phyloP scores from a whole-genome alignment of 1,284 basidiomycete genomes.

The Sanghuangporus baumii region DNA sequence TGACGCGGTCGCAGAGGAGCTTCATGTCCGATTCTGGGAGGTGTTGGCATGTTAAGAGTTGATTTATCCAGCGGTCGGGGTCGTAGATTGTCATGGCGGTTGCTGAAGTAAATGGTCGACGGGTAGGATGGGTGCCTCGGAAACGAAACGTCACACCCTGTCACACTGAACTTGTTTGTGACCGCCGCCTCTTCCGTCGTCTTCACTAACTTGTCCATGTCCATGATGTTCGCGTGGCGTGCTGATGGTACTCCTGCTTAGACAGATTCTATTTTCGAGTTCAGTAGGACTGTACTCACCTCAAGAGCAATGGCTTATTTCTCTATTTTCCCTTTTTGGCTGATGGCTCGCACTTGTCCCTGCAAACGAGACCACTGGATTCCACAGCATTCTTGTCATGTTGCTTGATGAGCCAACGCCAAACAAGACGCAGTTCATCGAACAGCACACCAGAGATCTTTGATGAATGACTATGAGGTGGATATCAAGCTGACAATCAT shows the following conservation, averaged over 20 bases:
- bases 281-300: not conserved
- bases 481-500: no score
- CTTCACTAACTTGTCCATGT: not conserved
- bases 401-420: no score
- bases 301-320: not conserved
- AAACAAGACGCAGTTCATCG: no score
- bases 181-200: no score
- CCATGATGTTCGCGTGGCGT: not conserved
- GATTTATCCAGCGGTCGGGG: constrained; percentile 70
- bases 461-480: no score
- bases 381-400: no score
- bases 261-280: not conserved
- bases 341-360: no score
- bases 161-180: not conserved
- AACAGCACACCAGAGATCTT: no score
- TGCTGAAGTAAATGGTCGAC: not conserved
- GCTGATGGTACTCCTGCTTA: not conserved
- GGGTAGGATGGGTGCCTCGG: not conserved
- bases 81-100: constrained; percentile 38
- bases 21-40: constrained; percentile 93
- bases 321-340: no score
- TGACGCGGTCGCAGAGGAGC: constrained; percentile 80
- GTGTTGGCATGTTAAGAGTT: constrained; percentile 80
- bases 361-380: no score
- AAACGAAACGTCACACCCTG: not conserved